Evolutionary conservation across 768 basidiomycete species (phyloP).

Genomic region (Daedaleopsis sinensis): DNA sequence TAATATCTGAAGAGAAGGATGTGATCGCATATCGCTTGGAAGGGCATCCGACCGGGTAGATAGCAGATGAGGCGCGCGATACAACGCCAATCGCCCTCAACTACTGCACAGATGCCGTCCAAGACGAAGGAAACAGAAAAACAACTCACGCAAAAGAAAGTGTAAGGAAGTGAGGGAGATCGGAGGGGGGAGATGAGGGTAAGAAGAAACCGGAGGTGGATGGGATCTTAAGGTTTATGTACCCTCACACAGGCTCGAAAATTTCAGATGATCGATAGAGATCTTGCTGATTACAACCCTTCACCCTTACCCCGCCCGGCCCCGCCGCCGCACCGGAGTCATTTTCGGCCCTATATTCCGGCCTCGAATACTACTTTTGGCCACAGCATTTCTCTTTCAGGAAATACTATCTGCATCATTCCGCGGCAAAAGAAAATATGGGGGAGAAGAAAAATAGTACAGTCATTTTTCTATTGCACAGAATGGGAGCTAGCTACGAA

Average conservation of each 20-base stretch:
- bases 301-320: slow-evolving; percentile 26
- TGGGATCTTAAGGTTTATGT: slow-evolving; percentile 36
- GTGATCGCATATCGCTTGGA: slow-evolving; percentile 38
- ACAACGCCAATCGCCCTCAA: neutral
- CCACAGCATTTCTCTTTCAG: neutral
- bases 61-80: slow-evolving; percentile 19
- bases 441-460: neutral
- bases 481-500: slow-evolving; percentile 6
- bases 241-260: slow-evolving; percentile 31
- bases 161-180: slow-evolving; percentile 46
- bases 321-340: slow-evolving; percentile 21
- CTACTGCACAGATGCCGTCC: neutral
- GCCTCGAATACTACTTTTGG: slow-evolving; percentile 4
- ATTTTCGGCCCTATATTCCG: slow-evolving; percentile 9
- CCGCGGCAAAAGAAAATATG: slow-evolving; percentile 5
- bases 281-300: slow-evolving; percentile 26
- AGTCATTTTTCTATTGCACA: slow-evolving; percentile 17
- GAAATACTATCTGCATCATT: slow-evolving; percentile 6
- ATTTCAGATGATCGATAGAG: slow-evolving; percentile 36
- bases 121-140: slow-evolving; percentile 8
- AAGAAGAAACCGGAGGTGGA: slow-evolving; percentile 34
- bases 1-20: slow-evolving; percentile 1
- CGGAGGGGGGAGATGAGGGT: slow-evolving; percentile 46
- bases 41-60: slow-evolving; percentile 15
- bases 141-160: slow-evolving; percentile 46